A percentile compares a stretch with the other conserved stretches of the same genome.
phyloP scores from a whole-genome alignment of 208 protist species.

The Leishmania mexicana region DNA sequence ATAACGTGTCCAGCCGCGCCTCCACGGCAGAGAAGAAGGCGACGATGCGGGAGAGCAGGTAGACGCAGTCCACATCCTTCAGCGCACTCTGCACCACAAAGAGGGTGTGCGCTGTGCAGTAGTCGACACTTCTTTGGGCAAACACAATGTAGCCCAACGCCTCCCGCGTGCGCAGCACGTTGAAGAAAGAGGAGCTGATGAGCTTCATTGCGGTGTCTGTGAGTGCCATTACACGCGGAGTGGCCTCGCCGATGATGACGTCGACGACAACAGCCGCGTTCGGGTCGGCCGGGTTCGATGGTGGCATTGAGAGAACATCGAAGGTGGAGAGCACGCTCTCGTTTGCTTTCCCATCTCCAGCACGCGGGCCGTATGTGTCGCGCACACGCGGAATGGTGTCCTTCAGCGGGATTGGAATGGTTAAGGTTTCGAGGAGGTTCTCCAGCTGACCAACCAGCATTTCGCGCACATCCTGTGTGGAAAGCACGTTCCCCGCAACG shows the following conservation, averaged over 20 bases:
- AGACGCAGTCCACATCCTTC: constrained; percentile 49
- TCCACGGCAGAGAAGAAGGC: constrained; percentile 66
- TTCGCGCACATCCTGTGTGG: constrained; percentile 29
- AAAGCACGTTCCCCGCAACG: constrained; percentile 65
- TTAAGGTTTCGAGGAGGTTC: constrained; percentile 21
- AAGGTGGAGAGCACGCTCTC: constrained; percentile 25
- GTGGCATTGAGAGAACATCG: constrained; percentile 46
- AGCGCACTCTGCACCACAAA: constrained; percentile 68
- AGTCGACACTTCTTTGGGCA: constrained; percentile 14
- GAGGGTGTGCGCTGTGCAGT: constrained; percentile 40
- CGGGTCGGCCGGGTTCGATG: constrained; percentile 46
- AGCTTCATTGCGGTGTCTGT: constrained; percentile 42
- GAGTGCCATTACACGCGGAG: constrained; percentile 38
- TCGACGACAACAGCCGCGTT: constrained; percentile 60
- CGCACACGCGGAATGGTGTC: constrained; percentile 50
- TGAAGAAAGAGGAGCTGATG: constrained; percentile 71
- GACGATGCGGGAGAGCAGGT: constrained; percentile 77
- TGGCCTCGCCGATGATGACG: constrained; percentile 62
- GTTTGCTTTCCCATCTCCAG: not conserved
- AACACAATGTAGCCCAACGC: constrained; percentile 84
- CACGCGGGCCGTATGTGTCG: constrained; percentile 47
- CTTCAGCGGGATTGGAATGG: constrained; percentile 27
- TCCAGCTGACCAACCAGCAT: constrained; percentile 38
- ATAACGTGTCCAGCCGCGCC: constrained; percentile 40
- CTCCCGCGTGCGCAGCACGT: constrained; percentile 74